These are phyloP conservation scores for Grosmannia clavigera DNA, from an alignment of 2,329 filamentous ascomycete species.

Conservation along the genomic window DNA sequence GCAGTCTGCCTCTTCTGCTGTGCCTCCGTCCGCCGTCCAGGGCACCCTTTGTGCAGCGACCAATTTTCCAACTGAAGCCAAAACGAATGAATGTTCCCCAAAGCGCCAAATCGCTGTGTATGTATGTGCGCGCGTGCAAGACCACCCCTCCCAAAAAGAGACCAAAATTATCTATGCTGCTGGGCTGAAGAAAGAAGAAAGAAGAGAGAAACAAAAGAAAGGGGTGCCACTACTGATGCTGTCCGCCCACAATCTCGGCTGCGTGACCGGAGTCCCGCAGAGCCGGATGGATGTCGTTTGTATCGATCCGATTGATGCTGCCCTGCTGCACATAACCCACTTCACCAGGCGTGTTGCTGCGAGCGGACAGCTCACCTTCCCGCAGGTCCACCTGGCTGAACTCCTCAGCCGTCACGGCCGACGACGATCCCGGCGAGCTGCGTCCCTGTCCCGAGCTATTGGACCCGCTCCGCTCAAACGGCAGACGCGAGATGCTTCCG, in stretches of 20 bases:
- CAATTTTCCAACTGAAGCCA: neutral
- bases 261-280: slow-evolving; percentile 32
- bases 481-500: slow-evolving; percentile 25
- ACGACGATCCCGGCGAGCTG: slow-evolving; percentile 32
- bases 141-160: neutral
- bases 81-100: neutral
- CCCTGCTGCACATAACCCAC: slow-evolving; percentile 47
- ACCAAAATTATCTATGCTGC: neutral
- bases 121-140: neutral
- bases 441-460: slow-evolving; percentile 9
- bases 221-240: neutral
- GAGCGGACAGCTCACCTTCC: neutral
- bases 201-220: neutral
- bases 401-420: slow-evolving; percentile 27
- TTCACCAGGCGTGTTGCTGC: slow-evolving; percentile 35
- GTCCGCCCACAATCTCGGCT: slow-evolving; percentile 42
- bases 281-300: slow-evolving; percentile 26
- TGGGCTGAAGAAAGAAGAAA: neutral
- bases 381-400: slow-evolving; percentile 28
- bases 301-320: slow-evolving; percentile 42
- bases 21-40: neutral
- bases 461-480: slow-evolving; percentile 46
- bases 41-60: neutral
- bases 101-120: slow-evolving; percentile 5
- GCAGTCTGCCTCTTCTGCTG: neutral